Conservation (phyloP, 129 eudicot species). For the Centella asiatica region DNA sequence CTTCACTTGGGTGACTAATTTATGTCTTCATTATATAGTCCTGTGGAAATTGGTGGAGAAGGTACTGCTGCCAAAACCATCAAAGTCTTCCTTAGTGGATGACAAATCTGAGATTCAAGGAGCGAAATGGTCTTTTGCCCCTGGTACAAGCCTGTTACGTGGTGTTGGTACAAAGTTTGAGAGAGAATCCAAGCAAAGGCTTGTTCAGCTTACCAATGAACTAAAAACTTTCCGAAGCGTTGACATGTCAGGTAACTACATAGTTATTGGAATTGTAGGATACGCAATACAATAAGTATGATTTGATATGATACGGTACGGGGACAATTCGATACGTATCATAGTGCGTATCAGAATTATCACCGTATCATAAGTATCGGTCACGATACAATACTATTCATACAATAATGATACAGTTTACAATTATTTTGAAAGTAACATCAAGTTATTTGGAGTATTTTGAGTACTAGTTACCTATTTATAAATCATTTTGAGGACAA, state of each 20-base stretch:
- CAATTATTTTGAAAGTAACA: no score
- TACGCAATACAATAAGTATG: not conserved
- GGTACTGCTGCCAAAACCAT: constrained; percentile 47
- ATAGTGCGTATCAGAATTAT: no score
- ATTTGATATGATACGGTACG: not conserved
- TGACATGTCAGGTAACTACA: constrained; percentile 93
- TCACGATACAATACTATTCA: no score
- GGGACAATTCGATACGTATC: no score
- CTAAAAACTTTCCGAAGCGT: constrained; percentile 54
- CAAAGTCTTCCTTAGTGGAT: constrained; percentile 39
- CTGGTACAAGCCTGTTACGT: constrained; percentile 62
- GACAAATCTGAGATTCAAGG: constrained; percentile 39
- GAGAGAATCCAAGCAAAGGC: constrained; percentile 53
- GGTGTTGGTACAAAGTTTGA: constrained; percentile 51
- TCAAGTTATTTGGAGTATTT: no score
- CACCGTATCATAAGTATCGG: no score
- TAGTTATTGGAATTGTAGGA: no score
- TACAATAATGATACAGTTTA: no score
- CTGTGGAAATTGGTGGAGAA: constrained; percentile 80
- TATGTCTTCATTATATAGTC: constrained; percentile 82
- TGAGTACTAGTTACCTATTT: no score
- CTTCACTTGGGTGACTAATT: constrained; percentile 45
- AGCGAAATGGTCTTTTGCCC: constrained; percentile 69
- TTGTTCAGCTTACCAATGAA: constrained; percentile 77
- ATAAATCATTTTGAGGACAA: no score